A percentile compares a stretch with the other conserved stretches of the same genome.
Conservation (phyloP, 352 stramenopile genomes). For the Globisporangium megalacanthum region DNA sequence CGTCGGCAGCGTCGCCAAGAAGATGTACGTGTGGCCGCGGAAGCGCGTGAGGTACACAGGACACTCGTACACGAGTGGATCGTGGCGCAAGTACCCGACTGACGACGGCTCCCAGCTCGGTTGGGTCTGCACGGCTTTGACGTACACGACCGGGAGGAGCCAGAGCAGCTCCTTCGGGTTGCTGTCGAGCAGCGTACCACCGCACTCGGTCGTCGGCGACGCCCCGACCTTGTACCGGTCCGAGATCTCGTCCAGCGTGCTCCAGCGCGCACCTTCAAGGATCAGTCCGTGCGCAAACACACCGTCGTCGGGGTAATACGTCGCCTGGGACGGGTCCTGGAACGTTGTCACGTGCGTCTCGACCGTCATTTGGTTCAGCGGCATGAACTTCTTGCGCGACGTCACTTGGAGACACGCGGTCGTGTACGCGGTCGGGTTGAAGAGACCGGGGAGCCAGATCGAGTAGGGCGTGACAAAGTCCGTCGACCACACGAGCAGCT, state of each 20-base stretch:
- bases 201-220: conserved; percentile 80
- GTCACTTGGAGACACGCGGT: conserved; percentile 95
- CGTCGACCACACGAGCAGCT: conserved; percentile 84
- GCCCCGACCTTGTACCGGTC: conserved; percentile 85
- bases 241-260: conserved; percentile 82
- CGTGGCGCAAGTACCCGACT: conserved; percentile 94
- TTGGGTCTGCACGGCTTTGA: conserved; percentile 94
- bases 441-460: conserved; percentile 95
- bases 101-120: conserved; percentile 92
- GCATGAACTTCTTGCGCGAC: conserved; percentile 87
- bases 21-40: conserved; percentile 95
- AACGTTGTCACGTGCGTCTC: conserved; percentile 96
- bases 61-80: conserved; percentile 92
- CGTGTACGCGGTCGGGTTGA: conserved; percentile 95
- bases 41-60: conserved; percentile 97
- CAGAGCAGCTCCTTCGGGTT: conserved; percentile 95
- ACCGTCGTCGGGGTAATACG: conserved; percentile 86
- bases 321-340: conserved; percentile 75
- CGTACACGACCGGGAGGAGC: conserved; percentile 91
- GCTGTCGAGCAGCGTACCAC: conserved; percentile 89
- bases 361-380: conserved; percentile 95
- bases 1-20: conserved; percentile 93
- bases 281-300: conserved; percentile 95
- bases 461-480: conserved; percentile 91
- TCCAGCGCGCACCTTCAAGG: conserved; percentile 95